These are phyloP conservation scores for Berberis vulgaris DNA, from an alignment of 164 flowering plant species.

Conservation along the genomic window DNA sequence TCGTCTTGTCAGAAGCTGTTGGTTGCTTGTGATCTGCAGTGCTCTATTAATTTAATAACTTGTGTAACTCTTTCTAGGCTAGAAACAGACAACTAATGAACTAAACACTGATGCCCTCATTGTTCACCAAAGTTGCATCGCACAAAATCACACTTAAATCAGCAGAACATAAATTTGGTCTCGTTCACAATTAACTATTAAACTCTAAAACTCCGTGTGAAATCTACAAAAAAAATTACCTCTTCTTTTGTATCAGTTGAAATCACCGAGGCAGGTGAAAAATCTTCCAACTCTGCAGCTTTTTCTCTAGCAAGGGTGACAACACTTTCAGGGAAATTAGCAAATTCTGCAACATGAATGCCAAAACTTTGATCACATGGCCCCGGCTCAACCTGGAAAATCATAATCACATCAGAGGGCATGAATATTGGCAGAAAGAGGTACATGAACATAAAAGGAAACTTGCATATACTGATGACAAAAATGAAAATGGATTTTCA, in stretches of 20 bases:
- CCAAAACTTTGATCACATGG: slow-evolving; percentile 99
- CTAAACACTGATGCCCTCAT: too few relatives aligned
- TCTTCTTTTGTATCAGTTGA: slow-evolving; percentile 28
- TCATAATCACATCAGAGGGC: neutral
- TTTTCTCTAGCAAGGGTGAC: slow-evolving; percentile 91
- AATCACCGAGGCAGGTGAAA: slow-evolving; percentile 44
- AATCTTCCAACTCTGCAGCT: slow-evolving; percentile 96
- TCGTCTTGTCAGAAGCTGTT: too few relatives aligned
- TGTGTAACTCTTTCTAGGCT: too few relatives aligned
- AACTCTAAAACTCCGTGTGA: neutral
- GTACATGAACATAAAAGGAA: neutral
- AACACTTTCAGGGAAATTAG: slow-evolving; percentile 88
- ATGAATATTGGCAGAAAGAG: neutral
- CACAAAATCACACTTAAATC: too few relatives aligned
- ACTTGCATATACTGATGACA: neutral
- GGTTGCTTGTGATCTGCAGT: too few relatives aligned
- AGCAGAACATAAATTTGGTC: too few relatives aligned
- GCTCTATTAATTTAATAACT: too few relatives aligned
- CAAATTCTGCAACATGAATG: slow-evolving; percentile 97
- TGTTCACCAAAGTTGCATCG: too few relatives aligned
- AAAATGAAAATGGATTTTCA: too few relatives aligned
- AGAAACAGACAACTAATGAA: too few relatives aligned
- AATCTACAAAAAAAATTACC: slow-evolving; percentile 22
- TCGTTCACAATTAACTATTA: neutral
- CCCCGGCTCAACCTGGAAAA: slow-evolving; percentile 80